These are phyloP conservation scores for Aschersonia sp. DNA, from an alignment of 2,329 filamentous ascomycete genomes.

Conservation along the genomic window DNA sequence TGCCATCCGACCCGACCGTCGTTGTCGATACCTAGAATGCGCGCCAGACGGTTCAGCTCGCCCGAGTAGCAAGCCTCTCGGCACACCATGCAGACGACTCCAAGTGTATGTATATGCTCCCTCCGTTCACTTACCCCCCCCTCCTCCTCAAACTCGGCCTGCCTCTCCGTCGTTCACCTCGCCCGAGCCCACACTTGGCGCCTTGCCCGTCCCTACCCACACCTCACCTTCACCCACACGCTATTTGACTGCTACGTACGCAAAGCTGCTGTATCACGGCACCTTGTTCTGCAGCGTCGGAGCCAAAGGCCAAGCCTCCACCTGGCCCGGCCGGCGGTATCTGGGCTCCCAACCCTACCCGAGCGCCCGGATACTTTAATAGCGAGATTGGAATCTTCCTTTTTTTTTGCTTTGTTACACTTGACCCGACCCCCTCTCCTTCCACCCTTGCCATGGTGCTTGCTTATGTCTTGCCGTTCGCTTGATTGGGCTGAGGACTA, in stretches of 20 bases:
- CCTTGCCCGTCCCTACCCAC: slow-evolving; percentile 1
- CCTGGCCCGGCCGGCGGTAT: not conserved
- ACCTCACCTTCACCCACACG: not conserved
- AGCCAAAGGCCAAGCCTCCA: not conserved
- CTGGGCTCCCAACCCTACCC: too few species aligned
- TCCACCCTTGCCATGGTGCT: not conserved
- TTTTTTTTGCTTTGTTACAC: too few species aligned
- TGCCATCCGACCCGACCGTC: slow-evolving; percentile 5
- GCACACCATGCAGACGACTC: slow-evolving; percentile 38
- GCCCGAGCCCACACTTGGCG: not conserved
- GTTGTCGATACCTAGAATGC: slow-evolving; percentile 19
- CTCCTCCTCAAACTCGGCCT: not conserved
- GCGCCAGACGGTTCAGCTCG: slow-evolving; percentile 18
- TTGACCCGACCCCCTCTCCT: not conserved
- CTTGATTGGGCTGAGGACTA: not conserved
- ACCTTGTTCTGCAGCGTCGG: slow-evolving; percentile 2
- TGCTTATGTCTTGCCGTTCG: not conserved
- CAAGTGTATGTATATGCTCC: slow-evolving; percentile 25
- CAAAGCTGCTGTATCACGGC: slow-evolving; percentile 1
- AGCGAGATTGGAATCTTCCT: too few species aligned
- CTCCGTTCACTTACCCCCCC: not conserved
- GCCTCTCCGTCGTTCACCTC: not conserved
- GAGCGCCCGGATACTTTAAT: too few species aligned
- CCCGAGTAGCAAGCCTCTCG: slow-evolving; percentile 22
- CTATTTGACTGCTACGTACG: not conserved